phyloP scores from a whole-genome alignment of 192 early-diverging fungal genomes.

The Glomus cerebriforme region DNA sequence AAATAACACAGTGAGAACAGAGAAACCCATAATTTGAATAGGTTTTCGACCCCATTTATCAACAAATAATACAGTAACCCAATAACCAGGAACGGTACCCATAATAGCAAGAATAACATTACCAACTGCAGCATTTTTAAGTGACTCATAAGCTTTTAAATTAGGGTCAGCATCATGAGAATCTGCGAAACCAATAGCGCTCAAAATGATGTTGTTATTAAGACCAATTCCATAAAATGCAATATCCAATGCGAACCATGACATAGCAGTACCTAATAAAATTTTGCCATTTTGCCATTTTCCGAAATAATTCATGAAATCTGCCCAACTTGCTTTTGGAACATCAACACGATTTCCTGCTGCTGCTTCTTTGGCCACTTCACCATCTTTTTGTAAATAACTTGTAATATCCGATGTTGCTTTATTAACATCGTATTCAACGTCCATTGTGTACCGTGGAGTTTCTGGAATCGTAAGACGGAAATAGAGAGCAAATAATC shows the following conservation, averaged over 20 bases:
- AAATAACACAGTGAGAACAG: conserved; percentile 68
- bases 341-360: conserved; percentile 29
- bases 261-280: conserved; percentile 71
- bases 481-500: conserved; percentile 77
- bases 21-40: conserved; percentile 94
- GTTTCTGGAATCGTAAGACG: conserved; percentile 83
- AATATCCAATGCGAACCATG: conserved; percentile 80
- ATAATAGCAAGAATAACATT: conserved; percentile 88
- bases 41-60: conserved; percentile 86
- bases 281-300: conserved; percentile 80
- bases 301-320: conserved; percentile 76
- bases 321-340: conserved; percentile 49
- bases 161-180: conserved; percentile 44
- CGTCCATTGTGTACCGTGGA: conserved; percentile 71
- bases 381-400: conserved; percentile 48
- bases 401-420: conserved; percentile 46
- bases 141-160: conserved; percentile 42
- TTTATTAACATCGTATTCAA: conserved; percentile 55
- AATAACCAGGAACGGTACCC: conserved; percentile 94
- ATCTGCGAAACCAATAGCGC: conserved; percentile 66
- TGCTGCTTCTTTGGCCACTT: conserved; percentile 37
- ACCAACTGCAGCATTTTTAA: conserved; percentile 65
- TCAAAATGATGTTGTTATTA: conserved; percentile 74
- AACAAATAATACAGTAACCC: conserved; percentile 87
- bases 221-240: conserved; percentile 85